Evolutionary conservation across 2,329 filamentous ascomycete genomes (phyloP), one percentile per base, ranked within the genome.

Genomic region (Purpureocillium takamizusanense): DNA sequence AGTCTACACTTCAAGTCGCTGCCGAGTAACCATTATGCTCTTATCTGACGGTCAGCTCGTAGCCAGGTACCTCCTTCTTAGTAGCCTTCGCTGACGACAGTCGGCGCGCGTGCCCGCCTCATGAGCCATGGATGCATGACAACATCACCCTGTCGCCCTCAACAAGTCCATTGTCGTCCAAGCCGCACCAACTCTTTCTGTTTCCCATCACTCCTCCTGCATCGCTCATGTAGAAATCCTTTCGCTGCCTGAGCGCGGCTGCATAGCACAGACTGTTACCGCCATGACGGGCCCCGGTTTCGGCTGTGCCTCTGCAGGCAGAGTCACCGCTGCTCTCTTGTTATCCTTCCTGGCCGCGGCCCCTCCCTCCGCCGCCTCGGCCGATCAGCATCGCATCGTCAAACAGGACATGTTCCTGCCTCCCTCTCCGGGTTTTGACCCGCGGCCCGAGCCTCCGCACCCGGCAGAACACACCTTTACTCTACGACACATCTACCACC

Each of bases 401-500:
- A 52, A 61, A 38, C 57, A 67, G 40, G 62, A 71, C 36, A 49
- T 67, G 7, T 50, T 70, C 30, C 50, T 76, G 14, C 65, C 67
- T 27, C 58, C 60, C 1, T 54, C 49, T 9, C 54, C 56, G 12
- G 46, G 61, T 34, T 56, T 69, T 25, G 64, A 64, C 33, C 65
- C 66, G 18, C 50, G 41, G n/a, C 55, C 51, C 38, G 66, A 72
- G 40, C 52, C 64, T 5, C 69, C 68, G 16, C 55, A 52, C 10
- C 66, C 74, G 10, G 66, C 68, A 15, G 69, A 78, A 8, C 76
- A 81, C 50, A 63, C 65, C 28, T 81, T 82, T 66, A 79, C 73
- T 7, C 75, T 98, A 40, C 81, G 87, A 51, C 90, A 98, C 62
- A 81, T 97, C 53, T 92, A 86, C 63, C 89, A 95, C 58, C 89